phyloP scores from a whole-genome alignment of 495 filamentous ascomycete species.

The Aspergillus biplanus region DNA sequence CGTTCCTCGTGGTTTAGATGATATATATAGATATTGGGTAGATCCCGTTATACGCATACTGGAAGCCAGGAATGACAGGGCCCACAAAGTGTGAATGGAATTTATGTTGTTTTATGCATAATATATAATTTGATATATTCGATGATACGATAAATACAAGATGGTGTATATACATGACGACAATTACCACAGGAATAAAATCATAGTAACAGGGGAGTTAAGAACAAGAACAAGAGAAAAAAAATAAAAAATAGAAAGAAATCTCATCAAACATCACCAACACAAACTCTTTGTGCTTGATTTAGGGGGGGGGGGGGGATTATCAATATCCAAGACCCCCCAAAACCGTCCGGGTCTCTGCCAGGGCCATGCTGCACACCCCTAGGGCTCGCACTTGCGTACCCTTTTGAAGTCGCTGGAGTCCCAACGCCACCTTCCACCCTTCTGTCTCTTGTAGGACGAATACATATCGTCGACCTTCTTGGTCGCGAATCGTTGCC shows the following conservation, averaged over 20 bases:
- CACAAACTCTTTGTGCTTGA: background rate
- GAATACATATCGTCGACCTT: constrained; percentile 83
- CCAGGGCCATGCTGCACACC: constrained; percentile 38
- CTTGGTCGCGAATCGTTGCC: constrained; percentile 80
- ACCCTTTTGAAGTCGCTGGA: constrained; percentile 74
- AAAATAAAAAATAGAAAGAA: background rate
- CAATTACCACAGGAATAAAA: background rate
- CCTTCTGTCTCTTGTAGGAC: constrained; percentile 79
- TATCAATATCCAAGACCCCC: constrained; percentile 27
- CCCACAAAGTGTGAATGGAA: no score
- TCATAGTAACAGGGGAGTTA: background rate
- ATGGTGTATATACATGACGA: constrained; percentile 3
- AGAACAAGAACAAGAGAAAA: background rate
- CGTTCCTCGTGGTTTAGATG: no score
- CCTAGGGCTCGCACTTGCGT: constrained; percentile 68
- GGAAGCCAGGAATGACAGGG: no score
- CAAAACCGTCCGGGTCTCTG: constrained; percentile 24
- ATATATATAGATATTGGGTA: no score
- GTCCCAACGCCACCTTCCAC: constrained; percentile 88
- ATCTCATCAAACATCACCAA: constrained; percentile 4
- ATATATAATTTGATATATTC: background rate
- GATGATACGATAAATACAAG: constrained; percentile 1
- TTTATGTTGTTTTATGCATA: no score
- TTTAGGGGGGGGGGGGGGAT: background rate
- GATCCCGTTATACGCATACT: no score